Evolutionary conservation across 345 rosid species (phyloP).

Genomic region (Gossypium herbaceum): DNA sequence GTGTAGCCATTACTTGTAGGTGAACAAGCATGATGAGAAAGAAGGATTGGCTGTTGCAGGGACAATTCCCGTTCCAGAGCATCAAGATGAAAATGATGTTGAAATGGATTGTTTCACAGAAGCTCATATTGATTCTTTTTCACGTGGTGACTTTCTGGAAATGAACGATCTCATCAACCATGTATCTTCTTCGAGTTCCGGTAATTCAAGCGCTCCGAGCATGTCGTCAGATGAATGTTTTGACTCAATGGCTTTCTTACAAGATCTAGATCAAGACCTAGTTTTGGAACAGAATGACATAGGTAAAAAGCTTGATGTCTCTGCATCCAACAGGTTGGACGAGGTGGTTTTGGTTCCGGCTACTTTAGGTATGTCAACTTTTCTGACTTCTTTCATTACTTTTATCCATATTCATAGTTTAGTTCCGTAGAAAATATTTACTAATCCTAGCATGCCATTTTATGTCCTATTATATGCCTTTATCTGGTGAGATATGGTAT

Average conservation of each 20-base stretch:
- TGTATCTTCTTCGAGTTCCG: slow-evolving; percentile 44
- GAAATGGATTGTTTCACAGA: slow-evolving; percentile 18
- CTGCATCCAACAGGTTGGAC: slow-evolving; percentile 24
- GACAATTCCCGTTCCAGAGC: slow-evolving; percentile 15
- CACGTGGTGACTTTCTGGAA: slow-evolving; percentile 43
- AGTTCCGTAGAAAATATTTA: not conserved
- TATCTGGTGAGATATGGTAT: too few species aligned
- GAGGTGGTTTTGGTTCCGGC: slow-evolving; percentile 28
- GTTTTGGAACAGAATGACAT: slow-evolving; percentile 15
- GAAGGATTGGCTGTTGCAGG: slow-evolving; percentile 20
- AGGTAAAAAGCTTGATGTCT: slow-evolving; percentile 19
- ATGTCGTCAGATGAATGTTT: slow-evolving; percentile 46
- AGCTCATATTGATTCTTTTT: slow-evolving; percentile 1
- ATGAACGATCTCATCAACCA: slow-evolving; percentile 39
- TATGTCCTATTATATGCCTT: too few species aligned
- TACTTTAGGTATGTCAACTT: slow-evolving; percentile 28
- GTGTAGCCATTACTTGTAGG: slow-evolving; percentile 26
- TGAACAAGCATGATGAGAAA: slow-evolving; percentile 21
- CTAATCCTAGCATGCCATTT: too few species aligned
- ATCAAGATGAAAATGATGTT: slow-evolving; percentile 17
- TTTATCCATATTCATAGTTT: not conserved
- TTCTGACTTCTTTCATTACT: not conserved
- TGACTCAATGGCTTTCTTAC: slow-evolving; percentile 37
- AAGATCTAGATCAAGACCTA: slow-evolving; percentile 33
- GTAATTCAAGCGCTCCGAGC: slow-evolving; percentile 45